Evolutionary conservation across 2,329 filamentous ascomycete species (phyloP).

Genomic region (Tolypocladium endophyticum): DNA sequence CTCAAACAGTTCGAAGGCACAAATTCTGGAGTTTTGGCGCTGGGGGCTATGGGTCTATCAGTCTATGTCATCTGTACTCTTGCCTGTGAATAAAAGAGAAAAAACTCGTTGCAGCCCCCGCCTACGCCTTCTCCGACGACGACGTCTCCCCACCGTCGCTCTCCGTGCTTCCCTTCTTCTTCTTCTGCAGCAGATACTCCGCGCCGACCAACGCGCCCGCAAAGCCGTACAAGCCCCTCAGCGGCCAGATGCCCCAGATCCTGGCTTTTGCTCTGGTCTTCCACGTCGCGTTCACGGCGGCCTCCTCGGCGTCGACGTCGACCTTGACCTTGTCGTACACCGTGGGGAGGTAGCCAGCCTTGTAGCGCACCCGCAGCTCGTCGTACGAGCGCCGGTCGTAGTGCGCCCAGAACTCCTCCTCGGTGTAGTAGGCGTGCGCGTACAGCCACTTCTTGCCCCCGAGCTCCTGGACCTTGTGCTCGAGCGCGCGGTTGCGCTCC

Average conservation of each 20-base stretch:
- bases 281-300: slow-evolving; percentile 20
- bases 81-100: not conserved
- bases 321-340: slow-evolving; percentile 60
- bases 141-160: not conserved
- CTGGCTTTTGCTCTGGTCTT: slow-evolving; percentile 16
- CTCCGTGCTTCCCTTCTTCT: slow-evolving; percentile 8
- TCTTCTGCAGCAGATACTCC: slow-evolving; percentile 34
- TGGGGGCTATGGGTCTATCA: not conserved
- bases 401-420: slow-evolving; percentile 57
- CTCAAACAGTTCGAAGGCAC: not conserved
- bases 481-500: slow-evolving; percentile 46
- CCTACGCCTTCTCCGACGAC: not conserved
- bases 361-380: slow-evolving; percentile 44
- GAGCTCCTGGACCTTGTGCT: slow-evolving; percentile 46
- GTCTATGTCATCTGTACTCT: not conserved
- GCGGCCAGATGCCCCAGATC: slow-evolving; percentile 22
- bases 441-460: slow-evolving; percentile 62
- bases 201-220: slow-evolving; percentile 32
- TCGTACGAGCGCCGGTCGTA: slow-evolving; percentile 54
- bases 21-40: not conserved
- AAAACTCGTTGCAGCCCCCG: not conserved
- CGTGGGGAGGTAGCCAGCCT: slow-evolving; percentile 46
- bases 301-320: slow-evolving; percentile 24
- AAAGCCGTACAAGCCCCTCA: slow-evolving; percentile 35
- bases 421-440: slow-evolving; percentile 56